phyloP scores from a whole-genome alignment of 345 rosid species.

The Euphorbia peplus region DNA sequence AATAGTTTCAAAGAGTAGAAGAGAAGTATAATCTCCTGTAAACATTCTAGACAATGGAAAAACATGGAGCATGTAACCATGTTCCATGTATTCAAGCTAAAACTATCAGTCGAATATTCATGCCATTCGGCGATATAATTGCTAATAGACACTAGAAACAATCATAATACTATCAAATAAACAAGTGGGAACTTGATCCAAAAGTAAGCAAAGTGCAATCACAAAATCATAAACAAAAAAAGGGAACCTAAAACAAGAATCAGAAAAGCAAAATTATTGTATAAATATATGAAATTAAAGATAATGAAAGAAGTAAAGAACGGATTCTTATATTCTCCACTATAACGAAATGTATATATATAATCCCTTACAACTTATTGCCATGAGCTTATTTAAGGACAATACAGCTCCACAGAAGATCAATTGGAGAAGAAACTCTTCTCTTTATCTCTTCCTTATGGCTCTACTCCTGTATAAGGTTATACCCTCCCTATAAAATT shows the following conservation, averaged over 20 bases:
- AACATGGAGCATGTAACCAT: neutral
- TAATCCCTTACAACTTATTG: constrained; percentile 42
- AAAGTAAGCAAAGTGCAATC: neutral
- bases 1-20: neutral
- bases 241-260: constrained; percentile 6
- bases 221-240: neutral
- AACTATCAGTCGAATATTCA: neutral
- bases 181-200: neutral
- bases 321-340: constrained; percentile 46
- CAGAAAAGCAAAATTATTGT: constrained; percentile 15
- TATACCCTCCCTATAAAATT: constrained; percentile 26
- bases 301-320: constrained; percentile 27
- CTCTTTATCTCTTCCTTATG: constrained; percentile 32
- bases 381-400: constrained; percentile 46
- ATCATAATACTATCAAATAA: neutral
- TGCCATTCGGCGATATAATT: neutral
- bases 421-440: constrained; percentile 36
- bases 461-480: constrained; percentile 37
- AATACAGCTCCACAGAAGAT: constrained; percentile 30
- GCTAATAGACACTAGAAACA: neutral
- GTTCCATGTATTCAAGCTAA: neutral
- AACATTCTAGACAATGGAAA: neutral
- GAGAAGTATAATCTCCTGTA: neutral
- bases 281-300: constrained; percentile 18
- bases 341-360: constrained; percentile 40